A percentile compares a stretch with the other conserved stretches of the same genome.
phyloP scores from a whole-genome alignment of 2,329 filamentous ascomycete genomes.

The Microdochium bolleyi region DNA sequence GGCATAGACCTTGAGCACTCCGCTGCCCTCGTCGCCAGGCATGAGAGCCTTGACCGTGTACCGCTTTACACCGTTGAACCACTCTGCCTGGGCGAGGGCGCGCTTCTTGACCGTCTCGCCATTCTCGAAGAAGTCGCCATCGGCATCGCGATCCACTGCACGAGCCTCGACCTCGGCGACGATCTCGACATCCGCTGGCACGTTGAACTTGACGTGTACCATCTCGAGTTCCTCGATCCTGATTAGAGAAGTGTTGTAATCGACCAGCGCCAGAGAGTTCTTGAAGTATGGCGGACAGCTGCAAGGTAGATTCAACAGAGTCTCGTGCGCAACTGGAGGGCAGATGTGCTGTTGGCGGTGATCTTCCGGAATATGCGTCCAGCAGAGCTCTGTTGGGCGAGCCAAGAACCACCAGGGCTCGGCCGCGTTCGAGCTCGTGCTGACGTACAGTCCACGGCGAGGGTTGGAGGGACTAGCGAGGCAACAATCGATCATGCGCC shows the following conservation, averaged over 20 bases:
- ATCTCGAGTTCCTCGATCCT: slow-evolving; percentile 90
- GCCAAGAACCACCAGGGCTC: slow-evolving; percentile 94
- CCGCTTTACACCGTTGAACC: slow-evolving; percentile 78
- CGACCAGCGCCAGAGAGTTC: slow-evolving; percentile 68
- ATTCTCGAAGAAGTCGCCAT: slow-evolving; percentile 90
- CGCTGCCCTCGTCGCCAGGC: slow-evolving; percentile 85
- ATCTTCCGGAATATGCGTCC: slow-evolving; percentile 86
- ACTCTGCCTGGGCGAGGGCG: slow-evolving; percentile 84
- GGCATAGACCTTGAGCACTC: slow-evolving; percentile 83
- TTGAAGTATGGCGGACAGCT: slow-evolving; percentile 85
- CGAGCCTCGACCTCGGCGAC: slow-evolving; percentile 87
- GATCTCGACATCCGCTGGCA: slow-evolving; percentile 84
- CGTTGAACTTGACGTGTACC: slow-evolving; percentile 79
- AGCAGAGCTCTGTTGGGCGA: slow-evolving; percentile 82
- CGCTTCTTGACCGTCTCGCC: slow-evolving; percentile 81
- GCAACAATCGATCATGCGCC: slow-evolving; percentile 93
- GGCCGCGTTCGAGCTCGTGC: slow-evolving; percentile 57
- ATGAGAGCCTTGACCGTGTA: slow-evolving; percentile 91
- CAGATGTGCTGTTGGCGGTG: slow-evolving; percentile 89
- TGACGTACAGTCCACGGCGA: slow-evolving; percentile 69
- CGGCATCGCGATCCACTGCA: slow-evolving; percentile 69
- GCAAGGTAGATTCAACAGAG: slow-evolving; percentile 78
- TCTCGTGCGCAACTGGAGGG: slow-evolving; percentile 76
- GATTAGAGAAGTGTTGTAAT: slow-evolving; percentile 83
- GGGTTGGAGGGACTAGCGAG: slow-evolving; percentile 89